A percentile compares a stretch with the other conserved stretches of the same genome.
phyloP scores from a whole-genome alignment of 768 basidiomycete species.

The Suillus americanus region DNA sequence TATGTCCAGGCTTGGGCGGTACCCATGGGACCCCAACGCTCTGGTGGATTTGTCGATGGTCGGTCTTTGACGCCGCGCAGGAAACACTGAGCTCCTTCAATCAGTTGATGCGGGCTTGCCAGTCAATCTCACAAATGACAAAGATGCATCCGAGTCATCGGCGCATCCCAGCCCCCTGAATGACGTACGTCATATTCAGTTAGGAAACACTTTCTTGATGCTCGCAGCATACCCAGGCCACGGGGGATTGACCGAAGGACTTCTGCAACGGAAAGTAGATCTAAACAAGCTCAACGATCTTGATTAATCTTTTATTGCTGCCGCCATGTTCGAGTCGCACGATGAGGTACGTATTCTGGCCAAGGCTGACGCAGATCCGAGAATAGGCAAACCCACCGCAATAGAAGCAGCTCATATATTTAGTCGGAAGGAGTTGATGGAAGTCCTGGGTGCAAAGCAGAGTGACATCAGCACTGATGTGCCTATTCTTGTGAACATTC shows the following conservation, averaged over 20 bases:
- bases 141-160: slow-evolving; percentile 43
- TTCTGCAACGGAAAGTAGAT: slow-evolving; percentile 60
- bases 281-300: slow-evolving; percentile 70
- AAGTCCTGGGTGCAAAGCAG: slow-evolving; percentile 40
- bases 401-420: slow-evolving; percentile 73
- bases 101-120: slow-evolving; percentile 72
- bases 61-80: slow-evolving; percentile 65
- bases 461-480: slow-evolving; percentile 43
- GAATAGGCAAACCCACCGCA: slow-evolving; percentile 64
- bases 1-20: no score
- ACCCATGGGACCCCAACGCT: no score
- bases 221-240: slow-evolving; percentile 75
- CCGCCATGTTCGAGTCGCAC: slow-evolving; percentile 74
- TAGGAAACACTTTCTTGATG: slow-evolving; percentile 81
- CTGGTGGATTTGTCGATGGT: no score
- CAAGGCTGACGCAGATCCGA: slow-evolving; percentile 56
- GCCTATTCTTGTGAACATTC: slow-evolving; percentile 19
- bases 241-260: slow-evolving; percentile 45
- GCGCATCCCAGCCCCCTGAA: not conserved
- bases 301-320: slow-evolving; percentile 72
- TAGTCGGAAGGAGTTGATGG: slow-evolving; percentile 54
- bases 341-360: slow-evolving; percentile 57
- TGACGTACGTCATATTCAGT: not conserved
- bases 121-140: slow-evolving; percentile 67
- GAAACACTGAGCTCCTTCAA: slow-evolving; percentile 52